A percentile compares a stretch with the other conserved stretches of the same genome.
Evolutionary conservation across 139 green algal species (phyloP).

Genomic region (Tetradesmus lagerheimii): DNA sequence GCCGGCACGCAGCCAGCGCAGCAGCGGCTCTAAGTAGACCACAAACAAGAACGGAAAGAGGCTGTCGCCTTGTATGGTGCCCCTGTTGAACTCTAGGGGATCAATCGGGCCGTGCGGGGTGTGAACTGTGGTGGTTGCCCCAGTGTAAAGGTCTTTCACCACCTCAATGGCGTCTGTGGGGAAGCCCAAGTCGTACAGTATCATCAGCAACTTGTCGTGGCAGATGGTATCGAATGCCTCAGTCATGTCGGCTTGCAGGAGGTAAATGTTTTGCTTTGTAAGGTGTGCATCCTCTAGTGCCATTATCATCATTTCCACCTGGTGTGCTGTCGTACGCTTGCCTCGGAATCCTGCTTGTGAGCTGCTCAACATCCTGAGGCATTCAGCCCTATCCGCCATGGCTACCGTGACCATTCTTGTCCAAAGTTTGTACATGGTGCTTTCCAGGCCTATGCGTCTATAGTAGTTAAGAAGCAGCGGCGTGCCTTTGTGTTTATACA

Average conservation of each 20-base stretch:
- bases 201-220: slow-evolving; percentile 55
- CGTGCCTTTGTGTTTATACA: slow-evolving; percentile 53
- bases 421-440: slow-evolving; percentile 62
- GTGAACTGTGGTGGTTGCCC: slow-evolving; percentile 39
- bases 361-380: slow-evolving; percentile 26
- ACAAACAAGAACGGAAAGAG: slow-evolving; percentile 55
- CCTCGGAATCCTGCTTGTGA: slow-evolving; percentile 58
- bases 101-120: slow-evolving; percentile 17
- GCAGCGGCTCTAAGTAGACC: slow-evolving; percentile 30
- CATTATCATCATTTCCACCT: slow-evolving; percentile 40
- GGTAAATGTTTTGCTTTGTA: slow-evolving; percentile 38
- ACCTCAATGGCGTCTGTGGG: slow-evolving; percentile 48
- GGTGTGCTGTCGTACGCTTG: slow-evolving; percentile 6
- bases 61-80: slow-evolving; percentile 60
- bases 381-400: slow-evolving; percentile 36
- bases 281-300: slow-evolving; percentile 50
- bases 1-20: slow-evolving; percentile 30
- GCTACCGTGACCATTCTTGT: slow-evolving; percentile 43
- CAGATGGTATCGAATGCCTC: slow-evolving; percentile 62
- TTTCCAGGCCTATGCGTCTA: slow-evolving; percentile 43
- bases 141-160: slow-evolving; percentile 57
- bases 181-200: slow-evolving; percentile 58
- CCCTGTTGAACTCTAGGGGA: slow-evolving; percentile 48
- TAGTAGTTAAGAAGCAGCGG: slow-evolving; percentile 44
- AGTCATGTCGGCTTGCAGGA: too few relatives aligned